Base-by-base conservation (phyloP, 2,329 filamentous ascomycete species). In the Arthrobotrys sphaeroides region DNA sequence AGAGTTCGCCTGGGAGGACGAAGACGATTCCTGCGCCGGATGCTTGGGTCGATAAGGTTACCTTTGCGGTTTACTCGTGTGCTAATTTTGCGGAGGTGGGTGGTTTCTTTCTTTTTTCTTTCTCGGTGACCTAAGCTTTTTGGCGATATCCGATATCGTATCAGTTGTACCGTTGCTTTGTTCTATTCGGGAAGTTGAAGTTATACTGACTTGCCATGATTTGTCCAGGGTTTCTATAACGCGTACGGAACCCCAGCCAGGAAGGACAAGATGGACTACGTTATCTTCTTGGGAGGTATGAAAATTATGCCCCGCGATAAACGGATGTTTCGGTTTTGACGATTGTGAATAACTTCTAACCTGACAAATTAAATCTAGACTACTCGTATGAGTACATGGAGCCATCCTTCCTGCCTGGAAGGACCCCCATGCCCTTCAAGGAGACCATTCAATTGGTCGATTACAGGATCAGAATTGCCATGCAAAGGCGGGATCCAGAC, bases 371-470 rank as follows among this genome's bases (percentile, higher is more conserved):
- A n/a, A n/a, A 64, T 13, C 84, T 84, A 12, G 85, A 89, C 80
- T 89, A 88, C 79, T 90, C 91, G 73, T 91, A 92, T 79, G 89
- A 91, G 78, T 86, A 86, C 49, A 81, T 83, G 80, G 80, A 84
- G 53, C 82, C 83, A 53, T 82, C 84, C 42, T 79, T 78, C 0
- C 62, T 73, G 53, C 80, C 80, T 10, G 64, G 79, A 81, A 73
- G 69, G 79, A 79, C 79, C 81, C 76, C 77, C 79, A 16, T 62
- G 78, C 38, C 79, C 78, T 78, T 73, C 38, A 78, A 78, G 40
- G 78, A 78, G 20, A 78, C 81, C 69, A 83, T 82, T 70, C 81
- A 81, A 69, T 79, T 84, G 0, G 79, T 83, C 49, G 84, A 85
- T 73, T 85, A 85, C 60, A 81, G 84, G 36, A 84, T 83, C 28